These are phyloP conservation scores for Cadophora gregata DNA, from an alignment of 2,329 filamentous ascomycete species.

Conservation along the genomic window DNA sequence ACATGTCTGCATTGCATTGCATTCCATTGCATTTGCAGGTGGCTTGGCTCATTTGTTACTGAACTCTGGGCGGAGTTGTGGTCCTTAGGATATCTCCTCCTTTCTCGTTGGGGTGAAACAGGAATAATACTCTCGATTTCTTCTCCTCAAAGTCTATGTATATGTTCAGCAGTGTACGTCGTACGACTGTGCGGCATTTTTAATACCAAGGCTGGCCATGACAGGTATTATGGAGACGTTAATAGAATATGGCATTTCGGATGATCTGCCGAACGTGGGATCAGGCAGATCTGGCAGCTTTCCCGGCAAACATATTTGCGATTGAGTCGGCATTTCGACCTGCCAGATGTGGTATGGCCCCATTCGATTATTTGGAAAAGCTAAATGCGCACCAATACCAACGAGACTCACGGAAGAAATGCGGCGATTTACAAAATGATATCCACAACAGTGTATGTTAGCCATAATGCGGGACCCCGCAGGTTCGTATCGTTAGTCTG, in stretches of 20 bases:
- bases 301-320: neutral
- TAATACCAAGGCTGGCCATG: neutral
- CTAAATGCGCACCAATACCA: conserved; percentile 6
- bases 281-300: neutral
- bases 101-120: conserved; percentile 22
- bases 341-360: neutral
- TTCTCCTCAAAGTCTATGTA: neutral
- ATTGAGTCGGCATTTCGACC: conserved; percentile 4
- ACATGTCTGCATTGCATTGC: conserved; percentile 37
- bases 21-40: conserved; percentile 32
- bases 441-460: neutral
- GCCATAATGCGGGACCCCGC: conserved; percentile 10
- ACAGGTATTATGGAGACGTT: neutral
- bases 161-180: neutral
- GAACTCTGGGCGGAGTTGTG: conserved; percentile 27
- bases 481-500: neutral
- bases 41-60: conserved; percentile 24
- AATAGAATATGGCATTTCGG: neutral
- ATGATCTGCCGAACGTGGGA: neutral
- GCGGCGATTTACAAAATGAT: neutral
- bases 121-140: conserved; percentile 29
- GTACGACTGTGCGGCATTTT: neutral
- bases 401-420: conserved; percentile 1
- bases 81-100: conserved; percentile 16
- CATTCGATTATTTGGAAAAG: neutral